Conservation (phyloP, 306 rosid genomes). For the Lagenaria siceraria region DNA sequence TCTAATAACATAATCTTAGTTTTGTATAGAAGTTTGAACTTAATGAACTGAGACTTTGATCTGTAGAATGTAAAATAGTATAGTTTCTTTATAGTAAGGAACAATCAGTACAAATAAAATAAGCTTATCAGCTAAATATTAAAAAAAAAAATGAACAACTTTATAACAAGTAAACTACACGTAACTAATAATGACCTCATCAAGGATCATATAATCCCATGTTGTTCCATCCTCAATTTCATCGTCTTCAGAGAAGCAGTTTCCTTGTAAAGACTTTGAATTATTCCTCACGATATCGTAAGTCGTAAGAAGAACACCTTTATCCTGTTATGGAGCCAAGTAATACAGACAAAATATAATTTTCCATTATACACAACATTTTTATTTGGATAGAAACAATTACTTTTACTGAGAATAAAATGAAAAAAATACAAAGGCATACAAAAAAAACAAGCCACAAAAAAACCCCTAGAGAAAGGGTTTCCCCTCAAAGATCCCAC, state of each 20-base stretch:
- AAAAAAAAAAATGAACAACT: not conserved
- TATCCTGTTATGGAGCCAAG: constrained; percentile 35
- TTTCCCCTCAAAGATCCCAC: no score
- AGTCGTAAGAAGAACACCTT: constrained; percentile 88
- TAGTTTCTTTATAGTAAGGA: not conserved
- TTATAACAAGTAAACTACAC: not conserved
- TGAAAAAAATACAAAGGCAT: no score
- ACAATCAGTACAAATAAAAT: not conserved
- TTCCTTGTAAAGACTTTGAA: constrained; percentile 57
- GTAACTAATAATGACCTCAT: constrained; percentile 45
- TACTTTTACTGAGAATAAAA: no score
- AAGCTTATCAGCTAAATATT: not conserved
- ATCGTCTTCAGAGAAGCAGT: constrained; percentile 26
- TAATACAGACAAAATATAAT: constrained; percentile 3
- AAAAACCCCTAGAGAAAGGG: no score
- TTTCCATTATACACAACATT: not conserved
- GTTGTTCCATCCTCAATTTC: constrained; percentile 41
- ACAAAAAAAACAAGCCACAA: no score
- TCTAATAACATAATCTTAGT: not conserved
- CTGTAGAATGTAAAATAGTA: not conserved
- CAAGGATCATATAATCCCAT: constrained; percentile 98
- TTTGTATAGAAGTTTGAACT: not conserved
- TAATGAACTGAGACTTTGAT: not conserved
- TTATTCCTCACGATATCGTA: constrained; percentile 89
- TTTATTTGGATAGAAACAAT: no score